Conservation (phyloP, 2,329 filamentous ascomycete genomes). For the Cryphonectria parasitica region DNA sequence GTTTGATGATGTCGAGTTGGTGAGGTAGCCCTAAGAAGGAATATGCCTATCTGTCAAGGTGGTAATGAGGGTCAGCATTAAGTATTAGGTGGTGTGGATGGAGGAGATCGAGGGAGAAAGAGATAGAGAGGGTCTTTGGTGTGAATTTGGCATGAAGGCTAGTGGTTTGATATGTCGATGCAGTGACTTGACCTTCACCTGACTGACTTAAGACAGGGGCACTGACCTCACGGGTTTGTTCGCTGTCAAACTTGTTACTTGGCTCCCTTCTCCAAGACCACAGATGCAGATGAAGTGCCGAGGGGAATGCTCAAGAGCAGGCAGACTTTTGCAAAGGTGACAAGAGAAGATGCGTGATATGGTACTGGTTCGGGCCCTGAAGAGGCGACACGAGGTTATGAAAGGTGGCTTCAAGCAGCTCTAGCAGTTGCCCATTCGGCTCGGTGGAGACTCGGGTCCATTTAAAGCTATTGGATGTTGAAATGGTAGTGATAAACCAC, state of each 20-base stretch:
- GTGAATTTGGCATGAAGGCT: background rate
- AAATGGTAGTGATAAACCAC: constrained; percentile 6
- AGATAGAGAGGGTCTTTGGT: background rate
- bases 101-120: background rate
- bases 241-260: background rate
- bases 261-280: background rate
- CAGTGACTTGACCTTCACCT: background rate
- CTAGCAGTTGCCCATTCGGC: constrained; percentile 15
- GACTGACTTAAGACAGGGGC: constrained; percentile 15
- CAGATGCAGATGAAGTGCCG: constrained; percentile 4
- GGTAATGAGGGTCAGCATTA: background rate
- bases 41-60: background rate
- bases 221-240: constrained; percentile 6
- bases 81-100: background rate
- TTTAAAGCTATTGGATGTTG: background rate
- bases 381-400: constrained; percentile 20
- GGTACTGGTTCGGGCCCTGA: constrained; percentile 5
- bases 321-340: constrained; percentile 12
- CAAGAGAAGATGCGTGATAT: constrained; percentile 17
- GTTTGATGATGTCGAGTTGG: background rate
- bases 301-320: background rate
- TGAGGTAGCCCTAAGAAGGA: background rate
- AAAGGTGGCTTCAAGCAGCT: constrained; percentile 30
- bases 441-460: constrained; percentile 4
- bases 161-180: constrained; percentile 4